phyloP scores from a whole-genome alignment of 208 protist genomes.

The Balamuthia mandrillaris region DNA sequence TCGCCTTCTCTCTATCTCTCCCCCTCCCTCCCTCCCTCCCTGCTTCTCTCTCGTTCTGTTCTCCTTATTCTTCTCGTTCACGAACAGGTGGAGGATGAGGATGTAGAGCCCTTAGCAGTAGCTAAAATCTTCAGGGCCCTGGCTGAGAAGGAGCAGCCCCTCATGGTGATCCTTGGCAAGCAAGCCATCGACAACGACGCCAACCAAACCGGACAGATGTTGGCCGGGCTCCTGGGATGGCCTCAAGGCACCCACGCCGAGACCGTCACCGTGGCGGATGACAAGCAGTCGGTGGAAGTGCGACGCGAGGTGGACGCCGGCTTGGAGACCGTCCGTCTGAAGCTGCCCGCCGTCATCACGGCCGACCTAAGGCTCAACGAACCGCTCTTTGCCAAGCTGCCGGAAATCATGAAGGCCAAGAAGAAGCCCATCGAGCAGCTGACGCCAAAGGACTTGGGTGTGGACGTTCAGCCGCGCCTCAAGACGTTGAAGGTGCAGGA shows the following conservation, averaged over 20 bases:
- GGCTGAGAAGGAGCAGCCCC: constrained; percentile 59
- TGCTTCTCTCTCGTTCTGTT: no score
- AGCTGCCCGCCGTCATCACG: constrained; percentile 70
- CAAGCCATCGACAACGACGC: constrained; percentile 93
- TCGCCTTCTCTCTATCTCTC: no score
- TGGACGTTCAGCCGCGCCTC: constrained; percentile 76
- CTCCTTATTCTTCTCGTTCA: no score
- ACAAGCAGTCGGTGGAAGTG: constrained; percentile 78
- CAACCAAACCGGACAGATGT: constrained; percentile 89
- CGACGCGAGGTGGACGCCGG: constrained; percentile 91
- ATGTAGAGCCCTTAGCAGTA: constrained; percentile 83
- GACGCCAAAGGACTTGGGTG: constrained; percentile 73
- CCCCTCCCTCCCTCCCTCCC: no score
- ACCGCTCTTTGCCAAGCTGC: constrained; percentile 89
- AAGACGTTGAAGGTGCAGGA: constrained; percentile 71
- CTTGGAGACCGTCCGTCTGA: constrained; percentile 81
- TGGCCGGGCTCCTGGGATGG: constrained; percentile 85
- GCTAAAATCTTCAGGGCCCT: constrained; percentile 88
- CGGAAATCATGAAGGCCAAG: constrained; percentile 96
- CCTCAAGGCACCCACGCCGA: constrained; percentile 60
- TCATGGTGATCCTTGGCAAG: constrained; percentile 83
- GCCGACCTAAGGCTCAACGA: constrained; percentile 86
- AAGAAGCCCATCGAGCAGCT: constrained; percentile 87
- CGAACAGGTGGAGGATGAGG: constrained; percentile 54
- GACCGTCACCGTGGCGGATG: constrained; percentile 61